Conservation (phyloP, 2,329 filamentous ascomycete genomes). For the Eutypa lata region DNA sequence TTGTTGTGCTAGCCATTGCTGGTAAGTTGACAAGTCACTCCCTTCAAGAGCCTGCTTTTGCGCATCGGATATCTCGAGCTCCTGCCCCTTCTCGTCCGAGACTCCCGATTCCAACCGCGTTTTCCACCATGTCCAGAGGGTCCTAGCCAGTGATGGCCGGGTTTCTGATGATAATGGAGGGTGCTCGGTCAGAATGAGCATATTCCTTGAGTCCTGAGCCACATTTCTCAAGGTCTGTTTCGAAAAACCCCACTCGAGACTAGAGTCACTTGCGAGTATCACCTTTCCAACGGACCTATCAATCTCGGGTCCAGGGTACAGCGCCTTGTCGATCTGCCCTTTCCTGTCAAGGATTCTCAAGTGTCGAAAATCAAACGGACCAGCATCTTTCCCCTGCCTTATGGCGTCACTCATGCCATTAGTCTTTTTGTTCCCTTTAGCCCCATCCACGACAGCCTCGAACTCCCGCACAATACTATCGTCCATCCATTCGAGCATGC, state of each 20-base stretch:
- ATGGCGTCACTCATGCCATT: conserved; percentile 44
- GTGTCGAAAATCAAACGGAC: conserved; percentile 88
- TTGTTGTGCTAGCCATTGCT: conserved; percentile 88
- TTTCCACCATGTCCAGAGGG: conserved; percentile 78
- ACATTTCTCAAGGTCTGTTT: conserved; percentile 73
- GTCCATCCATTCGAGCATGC: conserved; percentile 99
- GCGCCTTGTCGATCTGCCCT: conserved; percentile 72
- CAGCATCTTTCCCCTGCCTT: conserved; percentile 51
- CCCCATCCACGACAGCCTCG: conserved; percentile 62
- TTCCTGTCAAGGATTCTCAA: conserved; percentile 79
- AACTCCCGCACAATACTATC: conserved; percentile 91
- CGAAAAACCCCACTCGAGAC: conserved; percentile 93
- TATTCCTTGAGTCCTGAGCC: conserved; percentile 73
- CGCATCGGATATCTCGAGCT: conserved; percentile 59
- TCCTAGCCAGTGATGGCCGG: conserved; percentile 62
- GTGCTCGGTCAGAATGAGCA: conserved; percentile 84
- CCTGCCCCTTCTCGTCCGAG: conserved; percentile 56
- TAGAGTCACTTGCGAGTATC: conserved; percentile 86
- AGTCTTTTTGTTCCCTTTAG: conserved; percentile 39
- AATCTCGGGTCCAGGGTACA: conserved; percentile 43
- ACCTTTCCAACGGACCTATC: conserved; percentile 58
- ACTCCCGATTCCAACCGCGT: conserved; percentile 51
- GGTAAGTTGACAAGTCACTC: conserved; percentile 76
- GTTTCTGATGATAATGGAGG: conserved; percentile 44
- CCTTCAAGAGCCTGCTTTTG: conserved; percentile 66